Evolutionary conservation across 352 stramenopile species (phyloP), one percentile per base, ranked within the genome.

Genomic region (Pythium plurisporium): DNA sequence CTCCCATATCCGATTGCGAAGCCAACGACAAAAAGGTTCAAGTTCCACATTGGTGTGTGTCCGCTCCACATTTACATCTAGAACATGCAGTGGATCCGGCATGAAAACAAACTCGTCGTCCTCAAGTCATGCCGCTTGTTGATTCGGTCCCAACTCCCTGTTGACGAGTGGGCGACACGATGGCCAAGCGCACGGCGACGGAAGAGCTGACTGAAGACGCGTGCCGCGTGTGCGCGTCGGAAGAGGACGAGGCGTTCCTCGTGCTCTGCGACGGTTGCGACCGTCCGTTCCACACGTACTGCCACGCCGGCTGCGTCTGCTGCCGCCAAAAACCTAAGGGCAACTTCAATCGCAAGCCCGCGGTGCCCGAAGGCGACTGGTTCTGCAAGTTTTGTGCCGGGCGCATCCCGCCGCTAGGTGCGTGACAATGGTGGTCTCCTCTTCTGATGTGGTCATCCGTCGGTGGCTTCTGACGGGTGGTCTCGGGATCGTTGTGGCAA

Each of bases 371-470:
- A 23, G 82, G 82, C 57, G 82, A 92, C 64, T 92, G 82, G 82
- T 92, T 90, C 56, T 90, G 82, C 78, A 92, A 92, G 67, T 89
- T 92, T 42, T 92, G 82, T 57, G 76, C 78, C 12, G 82, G 78
- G 22, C 82, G 71, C 38, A 55, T 86, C 25, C 73, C 80, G 33
- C 22, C 60, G 15, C 69, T 84, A 20, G 70, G 80, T 89, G 31
- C 41, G 69, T 50, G n/a, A n/a, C n/a, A n/a, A n/a, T n/a, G n/a
- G n/a, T n/a, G n/a, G n/a, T n/a, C n/a, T n/a, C n/a, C n/a, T n/a
- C n/a, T n/a, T n/a, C n/a, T n/a, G n/a, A n/a, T n/a, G n/a, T n/a
- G n/a, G n/a, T n/a, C n/a, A n/a, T n/a, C n/a, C n/a, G n/a, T n/a
- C n/a, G n/a, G n/a, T n/a, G n/a, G n/a, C n/a, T n/a, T n/a, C n/a